Percentiles rank a stretch among this genome's conserved stretches.
phyloP scores from a whole-genome alignment of 306 rosid genomes.

The Ziziphus jujuba region DNA sequence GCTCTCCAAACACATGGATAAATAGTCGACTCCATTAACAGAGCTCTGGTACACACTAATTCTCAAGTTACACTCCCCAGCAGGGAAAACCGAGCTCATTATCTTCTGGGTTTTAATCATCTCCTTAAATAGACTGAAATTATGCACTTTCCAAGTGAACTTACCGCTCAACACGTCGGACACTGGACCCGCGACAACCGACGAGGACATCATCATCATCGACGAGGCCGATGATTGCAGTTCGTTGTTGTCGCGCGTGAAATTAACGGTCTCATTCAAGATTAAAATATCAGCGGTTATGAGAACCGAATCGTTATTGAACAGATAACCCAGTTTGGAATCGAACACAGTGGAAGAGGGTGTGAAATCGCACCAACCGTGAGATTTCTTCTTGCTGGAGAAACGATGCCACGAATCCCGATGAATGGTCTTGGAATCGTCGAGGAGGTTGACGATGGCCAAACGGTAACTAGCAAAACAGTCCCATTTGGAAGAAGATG shows the following conservation, averaged over 20 bases:
- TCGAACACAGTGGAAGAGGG: slow-evolving; percentile 87
- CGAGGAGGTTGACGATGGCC: slow-evolving; percentile 73
- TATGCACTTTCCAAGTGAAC: slow-evolving; percentile 98
- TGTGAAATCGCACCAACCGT: slow-evolving; percentile 98
- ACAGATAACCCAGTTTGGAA: slow-evolving; percentile 75
- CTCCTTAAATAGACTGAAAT: slow-evolving; percentile 85
- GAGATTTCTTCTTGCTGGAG: slow-evolving; percentile 93
- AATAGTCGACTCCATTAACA: slow-evolving; percentile 82
- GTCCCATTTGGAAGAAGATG: slow-evolving; percentile 96
- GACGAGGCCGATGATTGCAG: slow-evolving; percentile 51
- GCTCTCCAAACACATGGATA: slow-evolving; percentile 98
- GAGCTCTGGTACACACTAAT: slow-evolving; percentile 98
- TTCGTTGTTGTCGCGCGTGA: slow-evolving; percentile 83
- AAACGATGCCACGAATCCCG: slow-evolving; percentile 99
- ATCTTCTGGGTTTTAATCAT: slow-evolving; percentile 97
- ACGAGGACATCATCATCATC: slow-evolving; percentile 34
- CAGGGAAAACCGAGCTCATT: slow-evolving; percentile 97
- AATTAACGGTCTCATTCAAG: slow-evolving; percentile 82
- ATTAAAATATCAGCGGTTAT: slow-evolving; percentile 90
- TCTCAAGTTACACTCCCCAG: slow-evolving; percentile 99
- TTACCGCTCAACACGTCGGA: slow-evolving; percentile 87
- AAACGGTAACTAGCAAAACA: slow-evolving; percentile 95
- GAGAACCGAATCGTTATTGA: slow-evolving; percentile 72
- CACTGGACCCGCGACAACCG: slow-evolving; percentile 64
- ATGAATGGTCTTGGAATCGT: slow-evolving; percentile 87